Evolutionary conservation across 768 basidiomycete species (phyloP).

Genomic region (Leccinum longicurvipes): DNA sequence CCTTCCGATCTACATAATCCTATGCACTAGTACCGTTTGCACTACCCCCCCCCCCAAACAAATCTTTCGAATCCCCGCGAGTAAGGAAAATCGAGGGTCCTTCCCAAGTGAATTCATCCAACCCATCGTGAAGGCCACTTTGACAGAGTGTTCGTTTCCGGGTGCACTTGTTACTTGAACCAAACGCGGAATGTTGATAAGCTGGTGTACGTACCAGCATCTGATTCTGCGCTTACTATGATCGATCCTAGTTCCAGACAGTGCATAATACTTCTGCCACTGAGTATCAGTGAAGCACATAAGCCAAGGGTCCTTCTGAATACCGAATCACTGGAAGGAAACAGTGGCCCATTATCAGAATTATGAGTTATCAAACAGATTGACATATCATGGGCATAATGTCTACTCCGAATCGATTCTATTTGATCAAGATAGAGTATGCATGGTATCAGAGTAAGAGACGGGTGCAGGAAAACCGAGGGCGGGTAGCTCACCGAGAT

Average conservation of each 20-base stretch:
- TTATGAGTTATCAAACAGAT: no score
- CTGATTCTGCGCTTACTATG: background rate
- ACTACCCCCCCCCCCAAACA: background rate
- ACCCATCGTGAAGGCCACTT: background rate
- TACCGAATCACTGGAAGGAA: background rate
- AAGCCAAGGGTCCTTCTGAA: background rate
- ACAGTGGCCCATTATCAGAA: no score
- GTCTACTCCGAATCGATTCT: no score
- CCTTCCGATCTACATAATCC: background rate
- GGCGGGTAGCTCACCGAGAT: background rate
- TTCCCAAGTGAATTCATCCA: background rate
- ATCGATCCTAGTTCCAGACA: background rate
- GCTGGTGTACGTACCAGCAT: background rate
- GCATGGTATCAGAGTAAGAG: background rate
- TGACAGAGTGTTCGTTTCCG: background rate
- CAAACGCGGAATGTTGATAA: background rate
- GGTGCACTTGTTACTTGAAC: background rate
- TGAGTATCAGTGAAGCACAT: background rate
- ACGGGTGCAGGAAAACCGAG: background rate
- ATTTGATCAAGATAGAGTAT: background rate
- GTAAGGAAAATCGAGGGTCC: background rate
- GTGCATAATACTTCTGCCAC: background rate
- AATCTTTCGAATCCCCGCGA: background rate
- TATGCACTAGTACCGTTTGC: background rate
- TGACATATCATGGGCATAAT: background rate